Evolutionary conservation across 2,329 filamentous ascomycete species (phyloP), one percentile per base, ranked within the genome.

Genomic region (Fusarium virguliforme): DNA sequence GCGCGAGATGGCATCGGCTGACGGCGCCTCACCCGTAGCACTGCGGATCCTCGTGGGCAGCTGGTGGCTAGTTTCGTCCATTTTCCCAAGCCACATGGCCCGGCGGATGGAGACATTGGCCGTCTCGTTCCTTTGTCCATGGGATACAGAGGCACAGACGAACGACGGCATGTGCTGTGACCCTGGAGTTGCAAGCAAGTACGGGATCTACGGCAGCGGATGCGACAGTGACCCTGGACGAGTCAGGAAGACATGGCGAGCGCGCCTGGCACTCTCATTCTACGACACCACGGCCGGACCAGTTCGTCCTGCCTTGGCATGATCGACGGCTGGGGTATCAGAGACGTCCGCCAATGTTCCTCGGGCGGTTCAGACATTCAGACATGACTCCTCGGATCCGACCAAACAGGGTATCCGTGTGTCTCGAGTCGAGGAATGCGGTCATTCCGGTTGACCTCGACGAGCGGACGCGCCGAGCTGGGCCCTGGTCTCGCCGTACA

Each of bases 171-270:
- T 51, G 35, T 37, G 64, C 59, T 62, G 61, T 64, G 48, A 56
- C 54, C 40, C 37, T 43, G 15, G 12, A 28, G 18, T 40, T 41
- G 22, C 12, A 37, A 40, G 22, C 12, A 37, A 40, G 54, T 56
- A 26, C 64, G 30, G 53, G 22, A 32, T 71, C 43, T 41, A 26
- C 38, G 35, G 40, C 13, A 58, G 38, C 55, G 40, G 38, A 18
- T 59, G 22, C 55, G 26, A 18, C 55, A 28, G 30, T 48, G 30
- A 26, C 18, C 30, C 30, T 48, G 9, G 40, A 35, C 55, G 7
- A 59, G 60, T 71, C 50, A 40, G 68, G 65, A 70, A 72, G 65
- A 66, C n/a, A 51, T 71, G 70, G 61, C 54, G 61, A 71, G 43
- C 35, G 67, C n/a, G 57, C 40, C 57, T 35, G 12, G 50, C n/a